phyloP scores from a whole-genome alignment of 768 basidiomycete genomes.

The Suillus subalutaceus region DNA sequence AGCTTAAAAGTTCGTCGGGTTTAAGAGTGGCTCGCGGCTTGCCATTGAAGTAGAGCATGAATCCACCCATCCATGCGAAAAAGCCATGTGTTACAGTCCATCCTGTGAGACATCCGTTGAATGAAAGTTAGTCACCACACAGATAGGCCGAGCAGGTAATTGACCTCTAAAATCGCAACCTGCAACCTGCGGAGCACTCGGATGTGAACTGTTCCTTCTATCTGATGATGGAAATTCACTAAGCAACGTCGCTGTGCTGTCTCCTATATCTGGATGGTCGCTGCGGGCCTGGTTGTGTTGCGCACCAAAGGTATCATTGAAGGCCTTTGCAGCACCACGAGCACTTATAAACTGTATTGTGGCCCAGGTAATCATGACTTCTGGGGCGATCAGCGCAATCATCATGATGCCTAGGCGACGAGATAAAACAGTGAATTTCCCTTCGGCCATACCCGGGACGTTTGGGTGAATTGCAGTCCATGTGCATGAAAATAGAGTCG shows the following conservation, averaged over 20 bases:
- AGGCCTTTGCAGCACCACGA: neutral
- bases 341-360: slow-evolving; percentile 27
- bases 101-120: neutral
- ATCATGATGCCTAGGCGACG: slow-evolving; percentile 22
- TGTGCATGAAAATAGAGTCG: slow-evolving; percentile 33
- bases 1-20: neutral
- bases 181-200: neutral
- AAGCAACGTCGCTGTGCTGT: neutral
- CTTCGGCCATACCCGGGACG: slow-evolving; percentile 25
- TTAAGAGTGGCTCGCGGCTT: slow-evolving; percentile 7
- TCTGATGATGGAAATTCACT: neutral
- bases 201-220: neutral
- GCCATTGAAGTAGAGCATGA: slow-evolving; percentile 13
- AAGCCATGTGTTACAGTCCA: slow-evolving; percentile 20
- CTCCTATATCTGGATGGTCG: neutral
- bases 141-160: neutral
- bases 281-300: neutral
- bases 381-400: slow-evolving; percentile 29
- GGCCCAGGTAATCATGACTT: slow-evolving; percentile 34
- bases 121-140: neutral
- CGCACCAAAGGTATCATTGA: neutral
- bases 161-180: neutral
- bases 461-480: slow-evolving; percentile 34
- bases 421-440: neutral
- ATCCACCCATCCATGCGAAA: slow-evolving; percentile 26